phyloP scores from a whole-genome alignment of 2,329 filamentous ascomycete species.

The Blastomyces silverae region DNA sequence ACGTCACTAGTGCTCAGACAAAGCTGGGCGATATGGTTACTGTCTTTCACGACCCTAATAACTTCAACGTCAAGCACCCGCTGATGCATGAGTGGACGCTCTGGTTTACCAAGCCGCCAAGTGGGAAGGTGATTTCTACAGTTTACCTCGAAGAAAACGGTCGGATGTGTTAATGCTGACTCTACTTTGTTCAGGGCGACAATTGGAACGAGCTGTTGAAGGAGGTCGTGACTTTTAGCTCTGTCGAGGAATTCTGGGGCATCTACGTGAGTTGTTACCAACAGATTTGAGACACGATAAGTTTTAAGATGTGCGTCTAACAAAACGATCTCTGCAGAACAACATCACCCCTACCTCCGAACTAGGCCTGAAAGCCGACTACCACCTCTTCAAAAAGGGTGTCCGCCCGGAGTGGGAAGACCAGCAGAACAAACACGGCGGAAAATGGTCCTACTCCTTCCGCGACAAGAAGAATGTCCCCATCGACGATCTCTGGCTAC shows the following conservation, averaged over 20 bases:
- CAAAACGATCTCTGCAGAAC: slow-evolving; percentile 56
- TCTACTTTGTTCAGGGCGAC: slow-evolving; percentile 58
- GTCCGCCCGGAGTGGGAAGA: slow-evolving; percentile 99
- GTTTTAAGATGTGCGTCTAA: slow-evolving; percentile 4
- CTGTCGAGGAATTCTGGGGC: slow-evolving; percentile 99
- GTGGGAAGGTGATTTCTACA: slow-evolving; percentile 65
- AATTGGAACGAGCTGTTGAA: slow-evolving; percentile 99
- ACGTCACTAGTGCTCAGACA: slow-evolving; percentile 39
- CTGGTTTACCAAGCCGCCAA: slow-evolving; percentile 98
- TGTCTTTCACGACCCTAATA: slow-evolving; percentile 95
- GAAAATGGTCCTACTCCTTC: slow-evolving; percentile 98
- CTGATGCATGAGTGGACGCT: slow-evolving; percentile 97
- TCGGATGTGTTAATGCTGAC: slow-evolving; percentile 10
- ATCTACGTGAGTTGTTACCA: slow-evolving; percentile 69
- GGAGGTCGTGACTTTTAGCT: slow-evolving; percentile 97
- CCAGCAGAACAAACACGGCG: slow-evolving; percentile 95
- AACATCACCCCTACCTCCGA: slow-evolving; percentile 96
- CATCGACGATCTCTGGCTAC: slow-evolving; percentile 93
- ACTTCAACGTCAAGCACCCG: slow-evolving; percentile 99
- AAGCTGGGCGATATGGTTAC: slow-evolving; percentile 63
- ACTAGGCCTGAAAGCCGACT: slow-evolving; percentile 94
- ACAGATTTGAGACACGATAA: not conserved
- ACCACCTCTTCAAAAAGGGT: slow-evolving; percentile 97
- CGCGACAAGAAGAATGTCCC: slow-evolving; percentile 82
- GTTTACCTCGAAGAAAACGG: slow-evolving; percentile 12